Conservation (phyloP, 2,329 filamentous ascomycete species). For the Chrysosporium keratinophilum region DNA sequence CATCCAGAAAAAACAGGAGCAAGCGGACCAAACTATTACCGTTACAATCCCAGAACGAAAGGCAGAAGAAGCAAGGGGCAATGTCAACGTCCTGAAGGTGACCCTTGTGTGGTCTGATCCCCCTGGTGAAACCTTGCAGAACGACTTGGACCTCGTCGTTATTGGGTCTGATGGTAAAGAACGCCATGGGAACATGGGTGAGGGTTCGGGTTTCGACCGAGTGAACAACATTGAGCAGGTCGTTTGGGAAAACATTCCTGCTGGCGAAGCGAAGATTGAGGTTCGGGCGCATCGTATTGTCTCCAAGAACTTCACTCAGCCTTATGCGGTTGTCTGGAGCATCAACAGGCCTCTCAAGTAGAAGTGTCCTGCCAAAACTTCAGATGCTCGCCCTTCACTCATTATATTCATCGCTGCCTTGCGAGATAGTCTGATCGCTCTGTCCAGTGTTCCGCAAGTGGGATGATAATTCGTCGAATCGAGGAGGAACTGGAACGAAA, state of each 20-base stretch:
- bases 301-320: constrained; percentile 9
- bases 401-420: no score
- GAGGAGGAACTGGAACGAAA: neutral
- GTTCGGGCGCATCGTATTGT: constrained; percentile 11
- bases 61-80: neutral
- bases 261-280: constrained; percentile 5
- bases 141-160: constrained; percentile 18
- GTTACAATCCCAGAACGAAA: constrained; percentile 10
- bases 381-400: no score
- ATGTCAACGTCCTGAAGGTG: constrained; percentile 14
- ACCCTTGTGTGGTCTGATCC: constrained; percentile 19
- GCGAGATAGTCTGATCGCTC: no score
- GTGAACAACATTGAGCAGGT: constrained; percentile 21
- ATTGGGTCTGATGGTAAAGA: constrained; percentile 14
- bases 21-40: constrained; percentile 4
- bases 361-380: no score
- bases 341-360: constrained; percentile 13
- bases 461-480: no score
- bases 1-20: constrained; percentile 7
- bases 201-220: constrained; percentile 14
- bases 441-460: no score
- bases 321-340: constrained; percentile 17
- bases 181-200: constrained; percentile 18
- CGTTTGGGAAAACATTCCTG: constrained; percentile 15
- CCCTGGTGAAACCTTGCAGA: constrained; percentile 16